Conservation (phyloP, 495 filamentous ascomycete species). For the Aspergillus egyptiacus region DNA sequence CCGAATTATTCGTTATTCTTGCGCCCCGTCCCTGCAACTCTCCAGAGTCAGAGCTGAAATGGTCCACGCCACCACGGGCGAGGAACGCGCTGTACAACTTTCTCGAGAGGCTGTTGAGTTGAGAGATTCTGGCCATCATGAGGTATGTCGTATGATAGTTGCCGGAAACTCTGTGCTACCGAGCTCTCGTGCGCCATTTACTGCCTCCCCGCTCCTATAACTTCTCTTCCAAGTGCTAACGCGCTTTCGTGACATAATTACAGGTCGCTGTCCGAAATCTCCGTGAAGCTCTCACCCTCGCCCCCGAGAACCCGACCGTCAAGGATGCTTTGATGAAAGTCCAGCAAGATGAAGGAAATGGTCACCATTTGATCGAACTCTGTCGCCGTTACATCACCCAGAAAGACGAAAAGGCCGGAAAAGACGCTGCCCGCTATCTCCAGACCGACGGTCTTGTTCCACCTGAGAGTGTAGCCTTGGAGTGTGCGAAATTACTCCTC, state of each 20-base stretch:
- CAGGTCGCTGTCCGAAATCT: constrained; percentile 55
- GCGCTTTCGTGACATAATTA: constrained; percentile 10
- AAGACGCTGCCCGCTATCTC: constrained; percentile 51
- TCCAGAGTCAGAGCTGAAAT: constrained; percentile 36
- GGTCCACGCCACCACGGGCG: constrained; percentile 40
- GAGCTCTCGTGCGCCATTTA: no score
- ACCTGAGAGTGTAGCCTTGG: constrained; percentile 44
- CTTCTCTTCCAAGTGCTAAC: not conserved
- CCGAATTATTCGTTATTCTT: not conserved
- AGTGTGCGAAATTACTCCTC: constrained; percentile 51
- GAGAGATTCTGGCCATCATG: constrained; percentile 43
- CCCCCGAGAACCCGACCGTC: constrained; percentile 49
- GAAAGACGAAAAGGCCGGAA: constrained; percentile 50
- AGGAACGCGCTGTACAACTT: constrained; percentile 46
- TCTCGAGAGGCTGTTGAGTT: constrained; percentile 47
- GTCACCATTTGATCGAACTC: constrained; percentile 45
- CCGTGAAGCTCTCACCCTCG: constrained; percentile 57
- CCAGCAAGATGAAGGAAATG: constrained; percentile 43
- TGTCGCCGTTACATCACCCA: constrained; percentile 49
- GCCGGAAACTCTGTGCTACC: no score
- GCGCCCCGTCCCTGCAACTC: constrained; percentile 8
- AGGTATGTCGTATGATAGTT: constrained; percentile 29
- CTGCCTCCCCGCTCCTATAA: not conserved
- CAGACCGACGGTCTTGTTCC: constrained; percentile 47
- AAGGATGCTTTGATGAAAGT: constrained; percentile 49